A percentile compares a stretch with the other conserved stretches of the same genome.
These are phyloP conservation scores for Hanseniaspora vineae DNA, from an alignment of 805 yeast genomes.

Conservation along the genomic window DNA sequence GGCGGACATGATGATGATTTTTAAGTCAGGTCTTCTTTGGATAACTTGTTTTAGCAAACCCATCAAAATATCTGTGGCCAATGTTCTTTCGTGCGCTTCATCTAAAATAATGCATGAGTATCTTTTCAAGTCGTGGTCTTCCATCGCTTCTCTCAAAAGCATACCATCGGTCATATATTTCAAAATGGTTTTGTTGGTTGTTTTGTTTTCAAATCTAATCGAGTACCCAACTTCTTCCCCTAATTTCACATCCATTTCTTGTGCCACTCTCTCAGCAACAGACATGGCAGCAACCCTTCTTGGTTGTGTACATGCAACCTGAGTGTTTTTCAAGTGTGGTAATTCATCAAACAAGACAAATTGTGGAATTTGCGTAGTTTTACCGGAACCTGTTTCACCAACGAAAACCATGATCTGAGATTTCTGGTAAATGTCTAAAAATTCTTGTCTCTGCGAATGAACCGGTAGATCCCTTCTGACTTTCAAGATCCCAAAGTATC, in stretches of 20 bases:
- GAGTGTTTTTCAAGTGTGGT: slow-evolving; percentile 73
- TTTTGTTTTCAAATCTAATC: slow-evolving; percentile 86
- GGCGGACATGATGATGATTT: slow-evolving; percentile 93
- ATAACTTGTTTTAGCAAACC: slow-evolving; percentile 81
- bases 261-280: slow-evolving; percentile 94
- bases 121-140: slow-evolving; percentile 66
- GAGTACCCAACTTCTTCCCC: slow-evolving; percentile 95
- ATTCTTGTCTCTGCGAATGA: slow-evolving; percentile 84
- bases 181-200: slow-evolving; percentile 65
- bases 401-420: slow-evolving; percentile 96
- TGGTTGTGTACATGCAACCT: slow-evolving; percentile 93
- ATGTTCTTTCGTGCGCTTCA: slow-evolving; percentile 97
- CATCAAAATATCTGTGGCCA: slow-evolving; percentile 94
- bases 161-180: slow-evolving; percentile 99
- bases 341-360: slow-evolving; percentile 82
- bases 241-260: slow-evolving; percentile 85
- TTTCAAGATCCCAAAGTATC: slow-evolving; percentile 67
- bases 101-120: slow-evolving; percentile 88
- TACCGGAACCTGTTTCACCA: slow-evolving; percentile 99
- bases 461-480: slow-evolving; percentile 84
- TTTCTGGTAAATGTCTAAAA: slow-evolving; percentile 66
- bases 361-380: slow-evolving; percentile 96
- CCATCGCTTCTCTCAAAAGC: slow-evolving; percentile 95
- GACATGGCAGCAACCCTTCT: slow-evolving; percentile 99
- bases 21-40: slow-evolving; percentile 70